Evolutionary conservation across 2,329 filamentous ascomycete genomes (phyloP).

Genomic region (Nigrospora osmanthi): DNA sequence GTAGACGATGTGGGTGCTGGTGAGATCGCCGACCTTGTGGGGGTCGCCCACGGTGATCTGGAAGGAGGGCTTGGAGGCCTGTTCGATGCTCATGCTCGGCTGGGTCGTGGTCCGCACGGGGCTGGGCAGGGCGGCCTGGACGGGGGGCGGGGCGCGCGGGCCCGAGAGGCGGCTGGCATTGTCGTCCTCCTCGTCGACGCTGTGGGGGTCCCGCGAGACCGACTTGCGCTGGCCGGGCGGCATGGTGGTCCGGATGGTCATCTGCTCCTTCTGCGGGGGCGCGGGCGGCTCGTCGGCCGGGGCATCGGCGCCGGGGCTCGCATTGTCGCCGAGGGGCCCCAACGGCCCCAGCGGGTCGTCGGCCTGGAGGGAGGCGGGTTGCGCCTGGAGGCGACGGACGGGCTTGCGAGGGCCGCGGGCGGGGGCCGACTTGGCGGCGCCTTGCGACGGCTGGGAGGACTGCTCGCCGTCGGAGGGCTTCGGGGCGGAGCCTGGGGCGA

Average conservation of each 20-base stretch:
- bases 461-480: constrained; percentile 14
- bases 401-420: constrained; percentile 18
- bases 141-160: constrained; percentile 59
- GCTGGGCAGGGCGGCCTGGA: constrained; percentile 48
- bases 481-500: background rate
- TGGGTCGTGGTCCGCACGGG: constrained; percentile 43
- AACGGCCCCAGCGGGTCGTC: constrained; percentile 72
- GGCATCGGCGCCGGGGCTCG: constrained; percentile 21
- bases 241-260: constrained; percentile 53
- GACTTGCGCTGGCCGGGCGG: constrained; percentile 33
- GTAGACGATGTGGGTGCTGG: constrained; percentile 96
- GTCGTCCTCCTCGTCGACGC: constrained; percentile 67
- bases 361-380: constrained; percentile 70
- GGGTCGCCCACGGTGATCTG: constrained; percentile 90
- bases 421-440: constrained; percentile 17
- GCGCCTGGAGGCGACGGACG: constrained; percentile 58
- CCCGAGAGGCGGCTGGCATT: constrained; percentile 40
- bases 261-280: constrained; percentile 60
- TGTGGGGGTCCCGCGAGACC: constrained; percentile 49
- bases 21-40: constrained; percentile 94
- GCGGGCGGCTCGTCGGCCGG: constrained; percentile 51
- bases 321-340: constrained; percentile 53
- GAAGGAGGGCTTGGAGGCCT: constrained; percentile 88
- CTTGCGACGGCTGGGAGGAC: constrained; percentile 20
- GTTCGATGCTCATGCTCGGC: constrained; percentile 84